Percentiles rank a stretch among this genome's conserved stretches.
Evolutionary conservation across 2,329 filamentous ascomycete genomes (phyloP).

Genomic region (Teratosphaeria epicoccoides): DNA sequence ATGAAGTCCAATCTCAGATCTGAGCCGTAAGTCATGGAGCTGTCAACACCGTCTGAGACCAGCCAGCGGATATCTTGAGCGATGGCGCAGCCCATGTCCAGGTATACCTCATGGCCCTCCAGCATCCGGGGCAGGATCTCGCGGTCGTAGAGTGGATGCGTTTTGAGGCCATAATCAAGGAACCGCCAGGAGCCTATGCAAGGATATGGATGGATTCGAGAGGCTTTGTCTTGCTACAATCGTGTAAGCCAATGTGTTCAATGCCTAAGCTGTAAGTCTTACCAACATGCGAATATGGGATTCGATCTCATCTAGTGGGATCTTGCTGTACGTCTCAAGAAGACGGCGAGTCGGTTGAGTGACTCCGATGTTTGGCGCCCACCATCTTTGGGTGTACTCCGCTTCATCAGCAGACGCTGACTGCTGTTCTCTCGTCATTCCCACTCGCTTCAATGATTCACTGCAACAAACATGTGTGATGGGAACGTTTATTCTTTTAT

Average conservation of each 20-base stretch:
- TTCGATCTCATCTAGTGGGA: slow-evolving; percentile 26
- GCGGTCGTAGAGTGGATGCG: slow-evolving; percentile 13
- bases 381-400: not conserved
- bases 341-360: slow-evolving; percentile 23
- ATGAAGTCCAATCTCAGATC: slow-evolving; percentile 27
- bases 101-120: slow-evolving; percentile 23
- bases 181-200: slow-evolving; percentile 10
- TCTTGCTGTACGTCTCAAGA: slow-evolving; percentile 30
- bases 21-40: slow-evolving; percentile 21
- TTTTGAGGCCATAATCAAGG: slow-evolving; percentile 11
- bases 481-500: not conserved
- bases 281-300: slow-evolving; percentile 23
- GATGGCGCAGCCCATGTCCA: slow-evolving; percentile 33
- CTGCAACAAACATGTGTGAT: no score
- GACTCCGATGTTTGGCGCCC: slow-evolving; percentile 6
- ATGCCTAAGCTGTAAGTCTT: not conserved
- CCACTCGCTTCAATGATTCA: no score
- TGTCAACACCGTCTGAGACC: slow-evolving; percentile 27
- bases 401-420: not conserved
- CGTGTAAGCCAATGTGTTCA: not conserved
- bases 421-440: not conserved
- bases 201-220: slow-evolving; percentile 7
- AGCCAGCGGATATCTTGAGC: slow-evolving; percentile 32
- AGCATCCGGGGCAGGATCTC: slow-evolving; percentile 18
- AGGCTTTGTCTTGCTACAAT: slow-evolving; percentile 8